Conservation (phyloP, 257 asterid species). For the Ehretia macrophylla region DNA sequence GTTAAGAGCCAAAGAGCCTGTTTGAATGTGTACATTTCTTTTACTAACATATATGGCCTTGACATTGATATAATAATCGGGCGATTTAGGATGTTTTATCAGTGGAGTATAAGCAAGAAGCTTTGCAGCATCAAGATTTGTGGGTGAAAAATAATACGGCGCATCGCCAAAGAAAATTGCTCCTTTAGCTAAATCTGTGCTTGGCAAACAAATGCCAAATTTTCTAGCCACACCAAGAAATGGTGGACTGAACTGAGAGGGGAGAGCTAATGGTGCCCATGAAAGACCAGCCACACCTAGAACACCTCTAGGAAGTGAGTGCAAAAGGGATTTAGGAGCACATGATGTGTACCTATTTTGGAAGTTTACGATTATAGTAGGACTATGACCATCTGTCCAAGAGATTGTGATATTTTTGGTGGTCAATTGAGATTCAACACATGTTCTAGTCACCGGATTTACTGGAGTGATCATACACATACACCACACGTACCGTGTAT, state of each 20-base stretch:
- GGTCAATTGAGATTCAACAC: conserved; percentile 20
- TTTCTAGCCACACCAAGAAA: conserved; percentile 8
- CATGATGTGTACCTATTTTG: conserved; percentile 19
- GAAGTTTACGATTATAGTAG: conserved; percentile 2
- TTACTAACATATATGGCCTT: conserved; percentile 21
- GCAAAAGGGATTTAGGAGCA: conserved; percentile 19
- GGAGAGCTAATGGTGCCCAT: conserved; percentile 29
- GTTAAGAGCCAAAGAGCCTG: background rate
- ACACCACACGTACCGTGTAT: conserved; percentile 17
- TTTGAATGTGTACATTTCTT: conserved; percentile 6
- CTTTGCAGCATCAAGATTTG: conserved; percentile 14
- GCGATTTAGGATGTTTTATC: conserved; percentile 25
- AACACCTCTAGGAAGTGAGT: conserved; percentile 23
- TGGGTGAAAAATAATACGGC: conserved; percentile 21
- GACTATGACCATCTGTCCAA: conserved; percentile 11
- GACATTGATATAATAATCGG: conserved; percentile 22
- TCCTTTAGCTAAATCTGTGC: conserved; percentile 17
- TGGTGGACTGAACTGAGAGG: conserved; percentile 19
- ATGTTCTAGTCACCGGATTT: conserved; percentile 24
- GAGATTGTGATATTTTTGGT: conserved; percentile 12
- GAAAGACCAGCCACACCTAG: conserved; percentile 36
- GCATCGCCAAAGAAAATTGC: conserved; percentile 20
- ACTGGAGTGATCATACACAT: conserved; percentile 23
- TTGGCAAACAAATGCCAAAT: conserved; percentile 30
- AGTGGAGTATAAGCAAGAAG: conserved; percentile 32